Evolutionary conservation across 208 protist genomes (phyloP).

Genomic region (Eutreptiella sp.): DNA sequence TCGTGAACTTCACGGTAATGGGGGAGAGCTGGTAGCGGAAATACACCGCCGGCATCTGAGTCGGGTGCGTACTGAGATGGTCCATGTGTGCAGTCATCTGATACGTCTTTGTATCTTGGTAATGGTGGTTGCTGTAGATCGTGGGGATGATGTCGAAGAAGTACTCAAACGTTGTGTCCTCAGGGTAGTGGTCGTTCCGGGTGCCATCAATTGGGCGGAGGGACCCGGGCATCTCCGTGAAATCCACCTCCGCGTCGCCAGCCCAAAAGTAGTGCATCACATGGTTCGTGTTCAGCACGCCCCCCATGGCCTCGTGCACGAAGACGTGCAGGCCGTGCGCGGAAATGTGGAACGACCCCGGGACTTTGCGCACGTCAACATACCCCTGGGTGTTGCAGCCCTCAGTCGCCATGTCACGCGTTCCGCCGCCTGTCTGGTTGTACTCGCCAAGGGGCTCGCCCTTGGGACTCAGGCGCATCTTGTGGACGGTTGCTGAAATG

Average conservation of each 20-base stretch:
- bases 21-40: constrained; percentile 83
- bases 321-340: constrained; percentile 32
- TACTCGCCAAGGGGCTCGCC: constrained; percentile 31
- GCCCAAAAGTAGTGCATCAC: constrained; percentile 43
- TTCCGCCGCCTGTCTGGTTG: neutral
- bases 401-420: constrained; percentile 32
- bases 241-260: constrained; percentile 28
- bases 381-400: constrained; percentile 41
- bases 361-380: constrained; percentile 47
- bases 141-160: constrained; percentile 50
- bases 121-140: no score
- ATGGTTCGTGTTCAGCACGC: constrained; percentile 42
- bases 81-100: constrained; percentile 42
- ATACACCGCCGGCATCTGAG: constrained; percentile 51
- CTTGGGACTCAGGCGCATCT: constrained; percentile 27
- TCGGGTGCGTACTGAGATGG: neutral
- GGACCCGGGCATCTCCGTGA: constrained; percentile 35
- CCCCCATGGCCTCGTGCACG: constrained; percentile 18
- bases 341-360: constrained; percentile 52
- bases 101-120: constrained; percentile 32
- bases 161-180: no score
- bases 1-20: constrained; percentile 67
- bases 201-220: constrained; percentile 1
- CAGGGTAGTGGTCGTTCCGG: constrained; percentile 17
- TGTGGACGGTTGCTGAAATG: constrained; percentile 38